phyloP scores from a whole-genome alignment of 345 rosid species.

The Citrus australasica region DNA sequence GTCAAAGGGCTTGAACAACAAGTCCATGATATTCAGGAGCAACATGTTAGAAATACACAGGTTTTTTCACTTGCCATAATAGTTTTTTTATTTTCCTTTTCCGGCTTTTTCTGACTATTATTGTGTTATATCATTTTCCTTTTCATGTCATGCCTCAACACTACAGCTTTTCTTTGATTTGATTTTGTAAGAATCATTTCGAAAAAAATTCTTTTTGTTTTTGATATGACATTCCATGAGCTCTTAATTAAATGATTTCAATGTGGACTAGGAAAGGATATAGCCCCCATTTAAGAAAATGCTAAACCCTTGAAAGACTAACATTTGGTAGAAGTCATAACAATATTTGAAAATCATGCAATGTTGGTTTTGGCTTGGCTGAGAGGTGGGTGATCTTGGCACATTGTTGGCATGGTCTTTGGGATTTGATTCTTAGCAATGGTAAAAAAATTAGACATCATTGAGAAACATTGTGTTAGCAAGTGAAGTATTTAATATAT shows the following conservation, averaged over 20 bases:
- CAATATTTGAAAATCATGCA: not conserved
- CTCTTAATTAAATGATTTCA: not conserved
- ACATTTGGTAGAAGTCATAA: no score
- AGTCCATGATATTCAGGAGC: conserved; percentile 68
- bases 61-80: conserved; percentile 28
- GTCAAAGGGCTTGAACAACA: conserved; percentile 56
- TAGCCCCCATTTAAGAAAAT: no score
- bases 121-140: not conserved
- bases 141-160: not conserved
- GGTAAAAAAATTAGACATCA: not conserved
- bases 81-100: not conserved
- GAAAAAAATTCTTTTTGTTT: not conserved
- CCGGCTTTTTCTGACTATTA: not conserved
- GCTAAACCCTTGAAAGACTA: no score
- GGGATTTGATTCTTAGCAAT: not conserved
- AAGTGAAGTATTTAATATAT: no score
- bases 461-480: no score
- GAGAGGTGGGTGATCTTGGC: not conserved
- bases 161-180: not conserved
- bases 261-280: not conserved
- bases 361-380: not conserved
- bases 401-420: not conserved
- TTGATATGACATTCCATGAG: not conserved
- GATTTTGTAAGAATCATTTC: not conserved
- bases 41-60: conserved; percentile 73